Base-by-base conservation (phyloP, 2,329 filamentous ascomycete genomes). In the Cladosporium sp. region DNA sequence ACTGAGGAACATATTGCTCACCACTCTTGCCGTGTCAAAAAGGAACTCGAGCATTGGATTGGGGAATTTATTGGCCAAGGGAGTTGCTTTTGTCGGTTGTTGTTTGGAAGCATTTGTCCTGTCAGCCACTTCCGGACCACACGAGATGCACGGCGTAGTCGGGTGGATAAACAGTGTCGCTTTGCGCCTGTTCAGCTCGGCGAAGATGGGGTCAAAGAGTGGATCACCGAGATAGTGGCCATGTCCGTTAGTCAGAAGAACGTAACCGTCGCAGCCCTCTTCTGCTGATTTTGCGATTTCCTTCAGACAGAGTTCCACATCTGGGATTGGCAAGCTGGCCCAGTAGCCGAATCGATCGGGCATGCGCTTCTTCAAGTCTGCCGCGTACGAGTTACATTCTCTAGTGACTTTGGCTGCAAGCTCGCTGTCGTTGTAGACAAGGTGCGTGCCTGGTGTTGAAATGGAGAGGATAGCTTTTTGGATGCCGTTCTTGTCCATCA, bases 121-220 rank as follows among this genome's bases (percentile, higher is more conserved):
- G 54, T 69, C 65, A 5, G 68, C 54, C 28, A 61, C 18, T 11
- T 65, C 67, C 21, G 67, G 58, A 3, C 67, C 49, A 57, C 71
- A 71, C 43, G 72, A 73, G 2, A 79, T 79, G 65, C 78, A 81
- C 0, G 81, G 82, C n/a, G 76, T 83, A 0, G 83, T 86, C 0
- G 84, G 84, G 64, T 87, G 85, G 54, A 86, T 81, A 70, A 87
- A 86, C 0, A 86, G 76, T 1, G 78, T 80, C 0, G 81, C 81
- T 4, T 80, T 76, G 1, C 82, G 72, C 2, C 73, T 68, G 63
- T 86, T 81, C 28, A 87, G 71, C 39, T 79, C 80, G 1, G 79
- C 76, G 67, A 84, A 86, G 14, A 87, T 75, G 0, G 76, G 73
- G 25, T 81, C 79, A 30, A 86, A 77, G 1, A 67, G 69, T 0